Percentiles rank a stretch among this genome's conserved stretches.
phyloP scores from a whole-genome alignment of 768 basidiomycete species.

The Boletus subparvulus region DNA sequence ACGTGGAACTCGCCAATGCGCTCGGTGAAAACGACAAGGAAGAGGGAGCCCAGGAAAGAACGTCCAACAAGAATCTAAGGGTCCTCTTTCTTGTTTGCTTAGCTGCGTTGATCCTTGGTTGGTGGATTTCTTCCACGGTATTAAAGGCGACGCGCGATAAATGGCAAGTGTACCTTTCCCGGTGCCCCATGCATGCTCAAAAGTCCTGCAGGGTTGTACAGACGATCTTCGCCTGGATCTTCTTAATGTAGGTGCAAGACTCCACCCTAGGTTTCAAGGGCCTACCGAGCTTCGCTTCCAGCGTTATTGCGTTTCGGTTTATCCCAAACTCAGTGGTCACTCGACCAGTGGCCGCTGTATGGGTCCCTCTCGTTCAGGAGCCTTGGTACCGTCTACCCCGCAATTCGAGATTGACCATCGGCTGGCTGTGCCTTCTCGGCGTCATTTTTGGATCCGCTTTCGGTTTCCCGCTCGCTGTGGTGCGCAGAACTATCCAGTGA shows the following conservation, averaged over 20 bases:
- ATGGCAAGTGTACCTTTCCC: conserved; percentile 48
- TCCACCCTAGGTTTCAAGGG: not conserved
- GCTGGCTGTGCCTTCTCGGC: conserved; percentile 75
- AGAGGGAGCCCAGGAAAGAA: not conserved
- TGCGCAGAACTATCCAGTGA: conserved; percentile 29
- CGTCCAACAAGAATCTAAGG: conserved; percentile 29
- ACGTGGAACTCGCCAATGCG: conserved; percentile 14
- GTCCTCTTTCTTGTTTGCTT: conserved; percentile 50
- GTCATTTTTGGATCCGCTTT: conserved; percentile 87
- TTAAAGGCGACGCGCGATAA: conserved; percentile 68
- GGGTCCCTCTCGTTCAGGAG: conserved; percentile 60
- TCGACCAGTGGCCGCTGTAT: conserved; percentile 68
- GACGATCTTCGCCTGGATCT: conserved; percentile 81
- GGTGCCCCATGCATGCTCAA: not conserved
- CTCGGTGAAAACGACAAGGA: conserved; percentile 10
- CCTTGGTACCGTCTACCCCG: conserved; percentile 69
- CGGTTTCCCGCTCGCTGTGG: conserved; percentile 64
- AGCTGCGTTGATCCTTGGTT: conserved; percentile 67
- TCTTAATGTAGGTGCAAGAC: conserved; percentile 55
- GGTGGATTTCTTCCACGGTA: conserved; percentile 82
- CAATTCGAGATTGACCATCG: conserved; percentile 55
- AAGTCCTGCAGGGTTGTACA: conserved; percentile 63
- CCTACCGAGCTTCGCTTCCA: conserved; percentile 23
- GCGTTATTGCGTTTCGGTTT: conserved; percentile 82
- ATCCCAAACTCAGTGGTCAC: conserved; percentile 71